A percentile compares a stretch with the other conserved stretches of the same genome.
These are phyloP conservation scores for Panaeolus cyanescens DNA, from an alignment of 768 basidiomycete species.

Conservation along the genomic window DNA sequence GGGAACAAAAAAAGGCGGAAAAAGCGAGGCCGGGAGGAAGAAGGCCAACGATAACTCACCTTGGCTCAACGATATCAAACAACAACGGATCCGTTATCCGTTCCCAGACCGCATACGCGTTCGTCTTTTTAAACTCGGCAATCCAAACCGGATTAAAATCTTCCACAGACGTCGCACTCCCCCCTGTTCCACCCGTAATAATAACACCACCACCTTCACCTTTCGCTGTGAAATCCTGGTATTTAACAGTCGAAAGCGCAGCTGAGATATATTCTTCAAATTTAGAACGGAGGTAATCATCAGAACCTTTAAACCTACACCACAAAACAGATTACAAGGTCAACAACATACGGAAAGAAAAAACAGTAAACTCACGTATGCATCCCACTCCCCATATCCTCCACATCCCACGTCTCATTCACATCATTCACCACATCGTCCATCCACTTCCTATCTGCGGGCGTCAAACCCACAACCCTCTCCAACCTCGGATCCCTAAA, in stretches of 20 bases:
- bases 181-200: conserved; percentile 66
- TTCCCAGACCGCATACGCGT: conserved; percentile 91
- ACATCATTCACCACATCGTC: conserved; percentile 91
- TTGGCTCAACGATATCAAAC: conserved; percentile 94
- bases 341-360: neutral
- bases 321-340: neutral
- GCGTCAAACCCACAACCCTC: conserved; percentile 74
- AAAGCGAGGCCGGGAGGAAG: too few relatives aligned
- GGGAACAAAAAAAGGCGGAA: too few relatives aligned
- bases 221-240: conserved; percentile 81
- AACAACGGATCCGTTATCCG: conserved; percentile 86
- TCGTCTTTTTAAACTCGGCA: conserved; percentile 82
- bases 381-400: conserved; percentile 62
- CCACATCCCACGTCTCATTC: conserved; percentile 75
- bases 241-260: conserved; percentile 86
- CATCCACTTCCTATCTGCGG: conserved; percentile 98
- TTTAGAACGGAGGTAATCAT: conserved; percentile 91
- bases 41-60: conserved; percentile 52
- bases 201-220: conserved; percentile 63
- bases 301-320: conserved; percentile 87
- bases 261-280: conserved; percentile 96
- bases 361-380: conserved; percentile 48
- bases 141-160: conserved; percentile 93
- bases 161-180: conserved; percentile 58
- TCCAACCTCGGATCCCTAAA: conserved; percentile 85